These are phyloP conservation scores for Sextonia rubra DNA, from an alignment of 164 flowering plant species.

Conservation along the genomic window DNA sequence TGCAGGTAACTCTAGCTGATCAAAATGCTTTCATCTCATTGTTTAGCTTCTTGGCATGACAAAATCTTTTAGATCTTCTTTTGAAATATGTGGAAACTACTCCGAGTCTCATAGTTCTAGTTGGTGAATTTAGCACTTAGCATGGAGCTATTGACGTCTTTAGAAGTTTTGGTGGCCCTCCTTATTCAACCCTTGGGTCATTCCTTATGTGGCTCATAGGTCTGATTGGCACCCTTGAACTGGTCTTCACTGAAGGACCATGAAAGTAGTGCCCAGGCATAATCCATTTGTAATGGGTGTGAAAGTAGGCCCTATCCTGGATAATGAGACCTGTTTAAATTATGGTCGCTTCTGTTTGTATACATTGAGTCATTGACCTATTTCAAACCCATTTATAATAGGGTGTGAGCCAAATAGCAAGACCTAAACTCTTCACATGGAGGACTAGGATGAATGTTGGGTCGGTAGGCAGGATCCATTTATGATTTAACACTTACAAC, in stretches of 20 bases:
- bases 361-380: too few relatives aligned
- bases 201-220: not conserved
- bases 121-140: not conserved
- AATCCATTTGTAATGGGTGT: not conserved
- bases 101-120: not conserved
- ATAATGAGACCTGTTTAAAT: too few relatives aligned
- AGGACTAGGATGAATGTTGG: too few relatives aligned
- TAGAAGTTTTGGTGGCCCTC: not conserved
- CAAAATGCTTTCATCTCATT: not conserved
- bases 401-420: not conserved
- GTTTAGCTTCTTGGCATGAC: not conserved
- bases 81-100: not conserved
- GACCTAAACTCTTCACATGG: too few relatives aligned
- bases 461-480: too few relatives aligned
- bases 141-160: not conserved
- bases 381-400: too few relatives aligned
- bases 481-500: too few relatives aligned
- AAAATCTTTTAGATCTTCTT: too few relatives aligned
- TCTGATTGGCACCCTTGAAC: not conserved
- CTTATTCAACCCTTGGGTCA: not conserved
- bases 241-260: not conserved
- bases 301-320: too few relatives aligned
- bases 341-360: too few relatives aligned
- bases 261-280: not conserved
- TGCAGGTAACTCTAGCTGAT: constrained; percentile 49